phyloP scores from a whole-genome alignment of 2,329 filamentous ascomycete genomes.

The Fusarium praegraminearum region DNA sequence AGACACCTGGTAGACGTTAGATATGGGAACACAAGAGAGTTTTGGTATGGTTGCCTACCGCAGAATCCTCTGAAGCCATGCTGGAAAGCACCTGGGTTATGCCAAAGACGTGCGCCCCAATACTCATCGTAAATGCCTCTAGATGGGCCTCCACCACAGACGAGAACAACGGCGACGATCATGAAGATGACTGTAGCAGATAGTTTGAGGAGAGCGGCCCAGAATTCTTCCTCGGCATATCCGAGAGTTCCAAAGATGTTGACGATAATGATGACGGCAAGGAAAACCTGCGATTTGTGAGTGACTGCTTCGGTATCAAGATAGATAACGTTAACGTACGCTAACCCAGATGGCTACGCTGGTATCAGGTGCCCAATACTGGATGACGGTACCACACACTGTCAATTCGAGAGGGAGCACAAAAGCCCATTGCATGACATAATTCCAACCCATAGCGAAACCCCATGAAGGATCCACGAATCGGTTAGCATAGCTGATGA shows the following conservation, averaged over 20 bases:
- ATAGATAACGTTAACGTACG: slow-evolving; percentile 22
- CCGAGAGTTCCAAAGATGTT: slow-evolving; percentile 69
- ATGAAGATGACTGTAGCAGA: slow-evolving; percentile 72
- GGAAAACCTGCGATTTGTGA: slow-evolving; percentile 57
- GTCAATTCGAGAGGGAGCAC: slow-evolving; percentile 63
- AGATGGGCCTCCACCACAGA: slow-evolving; percentile 70
- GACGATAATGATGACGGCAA: slow-evolving; percentile 63
- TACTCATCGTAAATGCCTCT: slow-evolving; percentile 59
- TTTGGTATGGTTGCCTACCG: slow-evolving; percentile 55
- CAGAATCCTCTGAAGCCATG: slow-evolving; percentile 82
- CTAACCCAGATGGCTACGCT: slow-evolving; percentile 66
- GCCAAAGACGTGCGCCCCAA: slow-evolving; percentile 63
- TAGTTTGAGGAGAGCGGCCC: slow-evolving; percentile 68
- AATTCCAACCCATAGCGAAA: slow-evolving; percentile 62
- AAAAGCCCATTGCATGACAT: slow-evolving; percentile 59
- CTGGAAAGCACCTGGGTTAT: slow-evolving; percentile 69
- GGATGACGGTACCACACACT: slow-evolving; percentile 62
- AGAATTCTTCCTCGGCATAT: slow-evolving; percentile 71
- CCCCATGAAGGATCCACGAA: slow-evolving; percentile 68
- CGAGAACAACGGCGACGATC: slow-evolving; percentile 69
- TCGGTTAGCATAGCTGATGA: slow-evolving; percentile 60
- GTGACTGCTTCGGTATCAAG: not conserved
- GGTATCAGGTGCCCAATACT: slow-evolving; percentile 61
- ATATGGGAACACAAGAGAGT: rapidly evolving
- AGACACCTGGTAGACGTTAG: slow-evolving; percentile 35